Conservation (phyloP, 768 basidiomycete species). For the Panaeolus cyanescens region DNA sequence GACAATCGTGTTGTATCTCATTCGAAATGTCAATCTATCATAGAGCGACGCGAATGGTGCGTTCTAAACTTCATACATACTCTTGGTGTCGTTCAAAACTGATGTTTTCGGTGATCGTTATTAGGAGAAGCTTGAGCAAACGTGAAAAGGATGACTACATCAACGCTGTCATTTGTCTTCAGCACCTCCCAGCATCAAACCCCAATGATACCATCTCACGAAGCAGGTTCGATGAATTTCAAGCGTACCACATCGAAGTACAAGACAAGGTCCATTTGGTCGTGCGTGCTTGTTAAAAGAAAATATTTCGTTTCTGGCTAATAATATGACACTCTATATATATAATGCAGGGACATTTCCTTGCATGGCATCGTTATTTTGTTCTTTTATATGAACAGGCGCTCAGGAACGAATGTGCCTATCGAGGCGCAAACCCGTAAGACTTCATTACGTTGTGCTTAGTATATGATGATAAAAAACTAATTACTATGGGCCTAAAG, state of each 20-base stretch:
- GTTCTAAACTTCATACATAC: not conserved
- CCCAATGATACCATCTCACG: constrained; percentile 19
- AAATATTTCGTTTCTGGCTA: no score
- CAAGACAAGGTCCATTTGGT: constrained; percentile 32
- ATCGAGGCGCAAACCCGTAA: constrained; percentile 34
- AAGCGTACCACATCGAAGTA: constrained; percentile 32
- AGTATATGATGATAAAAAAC: no score
- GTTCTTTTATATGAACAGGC: constrained; percentile 30
- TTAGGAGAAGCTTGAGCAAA: constrained; percentile 29
- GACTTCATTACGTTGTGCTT: no score
- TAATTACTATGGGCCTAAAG: no score
- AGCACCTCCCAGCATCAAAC: constrained; percentile 26
- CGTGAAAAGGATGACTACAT: constrained; percentile 32
- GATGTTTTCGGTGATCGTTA: no score
- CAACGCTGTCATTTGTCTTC: constrained; percentile 33
- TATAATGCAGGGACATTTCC: constrained; percentile 40
- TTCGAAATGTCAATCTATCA: not conserved
- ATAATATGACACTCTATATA: no score
- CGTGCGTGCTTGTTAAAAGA: constrained; percentile 25
- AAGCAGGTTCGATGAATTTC: constrained; percentile 42
- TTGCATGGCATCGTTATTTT: constrained; percentile 39
- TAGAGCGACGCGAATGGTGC: not conserved
- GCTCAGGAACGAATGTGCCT: constrained; percentile 36
- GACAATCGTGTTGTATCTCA: no score
- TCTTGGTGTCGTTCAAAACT: not conserved